Evolutionary conservation across 768 basidiomycete genomes (phyloP).

Genomic region (Hypholoma sublateritium): DNA sequence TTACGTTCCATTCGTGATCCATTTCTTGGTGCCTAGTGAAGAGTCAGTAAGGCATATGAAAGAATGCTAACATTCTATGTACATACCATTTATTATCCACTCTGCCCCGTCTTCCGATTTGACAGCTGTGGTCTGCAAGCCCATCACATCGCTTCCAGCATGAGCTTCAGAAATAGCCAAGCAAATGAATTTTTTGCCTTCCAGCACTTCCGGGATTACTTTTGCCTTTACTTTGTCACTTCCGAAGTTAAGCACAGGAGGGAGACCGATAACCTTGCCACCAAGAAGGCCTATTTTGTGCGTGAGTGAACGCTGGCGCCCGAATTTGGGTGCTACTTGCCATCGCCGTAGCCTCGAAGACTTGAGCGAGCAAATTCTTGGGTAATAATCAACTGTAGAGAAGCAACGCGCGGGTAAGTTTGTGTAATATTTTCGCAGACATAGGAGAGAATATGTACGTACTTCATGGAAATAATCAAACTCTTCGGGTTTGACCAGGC

Average conservation of each 20-base stretch:
- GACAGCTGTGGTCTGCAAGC: constrained; percentile 73
- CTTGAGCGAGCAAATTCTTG: constrained; percentile 75
- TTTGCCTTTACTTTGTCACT: constrained; percentile 57
- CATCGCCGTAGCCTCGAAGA: constrained; percentile 83
- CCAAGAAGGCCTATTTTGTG: constrained; percentile 54
- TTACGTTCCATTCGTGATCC: constrained; percentile 78
- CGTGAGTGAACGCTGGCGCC: constrained; percentile 15
- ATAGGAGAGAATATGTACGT: constrained; percentile 1
- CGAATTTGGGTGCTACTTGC: constrained; percentile 27
- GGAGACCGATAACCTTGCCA: constrained; percentile 83
- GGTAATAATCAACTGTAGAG: constrained; percentile 70
- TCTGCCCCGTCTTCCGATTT: constrained; percentile 82
- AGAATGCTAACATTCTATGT: neutral
- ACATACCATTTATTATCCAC: constrained; percentile 74
- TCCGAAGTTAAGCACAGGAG: constrained; percentile 89
- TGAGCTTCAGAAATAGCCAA: constrained; percentile 89
- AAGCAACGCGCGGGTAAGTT: constrained; percentile 3
- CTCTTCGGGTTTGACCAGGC: constrained; percentile 80
- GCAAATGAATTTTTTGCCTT: constrained; percentile 81
- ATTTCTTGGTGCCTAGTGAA: constrained; percentile 27
- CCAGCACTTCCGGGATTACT: constrained; percentile 66
- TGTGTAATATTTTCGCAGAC: neutral
- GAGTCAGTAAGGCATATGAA: neutral
- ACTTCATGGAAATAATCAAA: constrained; percentile 92
- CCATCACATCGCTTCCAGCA: constrained; percentile 83